Percentiles rank a stretch among this genome's conserved stretches.
phyloP scores from a whole-genome alignment of 345 rosid genomes.

The Corchorus olitorius region DNA sequence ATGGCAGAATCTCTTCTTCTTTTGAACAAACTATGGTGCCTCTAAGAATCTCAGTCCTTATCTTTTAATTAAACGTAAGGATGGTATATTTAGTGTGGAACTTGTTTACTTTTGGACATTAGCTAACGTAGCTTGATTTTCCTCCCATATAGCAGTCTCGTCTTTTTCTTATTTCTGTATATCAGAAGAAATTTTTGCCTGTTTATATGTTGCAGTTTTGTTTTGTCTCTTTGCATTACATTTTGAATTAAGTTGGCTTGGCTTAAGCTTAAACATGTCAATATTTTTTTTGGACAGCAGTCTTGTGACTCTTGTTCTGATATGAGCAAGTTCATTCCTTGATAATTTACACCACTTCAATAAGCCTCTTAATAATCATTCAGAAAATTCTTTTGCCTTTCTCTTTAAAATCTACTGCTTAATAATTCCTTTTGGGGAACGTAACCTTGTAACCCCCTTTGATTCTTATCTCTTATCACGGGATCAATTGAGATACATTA shows the following conservation, averaged over 20 bases:
- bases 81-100: background rate
- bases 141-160: background rate
- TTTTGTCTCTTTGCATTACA: slow-evolving; percentile 1
- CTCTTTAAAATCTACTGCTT: slow-evolving; percentile 42
- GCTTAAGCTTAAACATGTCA: slow-evolving; percentile 42
- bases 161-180: background rate
- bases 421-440: slow-evolving; percentile 36
- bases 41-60: background rate
- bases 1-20: background rate
- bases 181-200: background rate
- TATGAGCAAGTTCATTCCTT: slow-evolving; percentile 45
- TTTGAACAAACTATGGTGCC: background rate
- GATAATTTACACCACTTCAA: slow-evolving; percentile 41
- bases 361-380: slow-evolving; percentile 41
- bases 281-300: slow-evolving; percentile 36
- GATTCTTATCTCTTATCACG: slow-evolving; percentile 41
- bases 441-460: slow-evolving; percentile 40
- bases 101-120: background rate
- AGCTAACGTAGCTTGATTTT: background rate
- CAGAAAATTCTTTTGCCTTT: slow-evolving; percentile 43
- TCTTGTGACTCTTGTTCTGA: slow-evolving; percentile 33
- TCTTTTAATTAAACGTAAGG: background rate
- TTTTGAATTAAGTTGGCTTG: slow-evolving; percentile 33
- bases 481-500: slow-evolving; percentile 45
- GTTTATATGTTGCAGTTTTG: slow-evolving; percentile 2